phyloP scores from a whole-genome alignment of 163 green algal species.

The Coccomyxa subellipsoidea region DNA sequence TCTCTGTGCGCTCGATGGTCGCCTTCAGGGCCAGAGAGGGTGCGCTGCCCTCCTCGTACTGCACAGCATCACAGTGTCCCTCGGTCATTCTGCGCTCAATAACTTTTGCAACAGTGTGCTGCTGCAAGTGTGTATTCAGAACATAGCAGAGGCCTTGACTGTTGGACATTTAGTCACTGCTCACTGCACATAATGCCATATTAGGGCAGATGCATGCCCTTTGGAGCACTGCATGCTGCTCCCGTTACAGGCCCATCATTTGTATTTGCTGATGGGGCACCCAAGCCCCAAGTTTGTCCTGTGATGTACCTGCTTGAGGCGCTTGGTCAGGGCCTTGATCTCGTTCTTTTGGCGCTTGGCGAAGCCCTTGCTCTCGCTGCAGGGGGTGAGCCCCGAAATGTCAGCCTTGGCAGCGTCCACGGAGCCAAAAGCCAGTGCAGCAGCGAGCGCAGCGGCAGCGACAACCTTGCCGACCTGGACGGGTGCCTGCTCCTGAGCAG shows the following conservation, averaged over 20 bases:
- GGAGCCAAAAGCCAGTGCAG: constrained; percentile 59
- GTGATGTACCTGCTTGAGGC: constrained; percentile 76
- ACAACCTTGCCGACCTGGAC: constrained; percentile 56
- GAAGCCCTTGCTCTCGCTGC: constrained; percentile 92
- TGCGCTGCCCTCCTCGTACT: constrained; percentile 87
- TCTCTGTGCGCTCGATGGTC: constrained; percentile 93
- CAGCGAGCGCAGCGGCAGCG: constrained; percentile 73
- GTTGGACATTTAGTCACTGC: no score
- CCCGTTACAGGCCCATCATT: constrained; percentile 5
- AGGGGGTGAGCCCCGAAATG: constrained; percentile 92
- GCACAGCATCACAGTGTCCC: no score
- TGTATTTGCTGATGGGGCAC: not conserved
- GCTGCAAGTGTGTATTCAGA: no score
- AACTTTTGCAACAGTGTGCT: no score
- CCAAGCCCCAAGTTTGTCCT: not conserved
- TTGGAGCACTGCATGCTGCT: no score
- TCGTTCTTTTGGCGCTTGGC: constrained; percentile 93
- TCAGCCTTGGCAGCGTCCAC: constrained; percentile 85
- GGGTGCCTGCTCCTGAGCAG: constrained; percentile 47
- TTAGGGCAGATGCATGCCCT: no score
- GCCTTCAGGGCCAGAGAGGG: constrained; percentile 88
- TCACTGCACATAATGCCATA: no score
- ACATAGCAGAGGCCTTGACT: no score
- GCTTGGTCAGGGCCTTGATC: constrained; percentile 88
- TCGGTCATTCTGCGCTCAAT: no score